phyloP scores from a whole-genome alignment of 805 yeast genomes.

The Spathaspora girioi region DNA sequence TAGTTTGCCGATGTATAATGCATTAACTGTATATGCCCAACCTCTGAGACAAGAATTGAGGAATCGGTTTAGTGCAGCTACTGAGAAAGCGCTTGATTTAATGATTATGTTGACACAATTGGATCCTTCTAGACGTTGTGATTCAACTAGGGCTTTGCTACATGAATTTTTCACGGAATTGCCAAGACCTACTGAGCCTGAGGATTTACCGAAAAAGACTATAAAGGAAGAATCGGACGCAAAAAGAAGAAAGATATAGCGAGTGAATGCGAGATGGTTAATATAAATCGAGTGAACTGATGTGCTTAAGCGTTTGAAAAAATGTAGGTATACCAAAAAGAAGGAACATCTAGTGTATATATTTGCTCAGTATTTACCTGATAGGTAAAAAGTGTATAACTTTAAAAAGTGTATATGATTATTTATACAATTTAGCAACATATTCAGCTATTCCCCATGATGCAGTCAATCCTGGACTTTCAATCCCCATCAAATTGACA shows the following conservation, averaged over 20 bases:
- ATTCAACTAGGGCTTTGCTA: slow-evolving; percentile 58
- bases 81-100: slow-evolving; percentile 75
- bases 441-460: slow-evolving; percentile 79
- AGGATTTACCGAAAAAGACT: slow-evolving; percentile 51
- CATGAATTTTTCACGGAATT: slow-evolving; percentile 67
- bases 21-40: slow-evolving; percentile 72
- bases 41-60: slow-evolving; percentile 79
- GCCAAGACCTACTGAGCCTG: slow-evolving; percentile 74
- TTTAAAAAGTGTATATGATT: too few species aligned
- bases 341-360: too few species aligned
- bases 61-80: slow-evolving; percentile 85
- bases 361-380: too few species aligned
- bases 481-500: slow-evolving; percentile 76
- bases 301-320: too few species aligned
- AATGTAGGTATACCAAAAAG: not conserved
- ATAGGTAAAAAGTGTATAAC: too few species aligned
- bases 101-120: slow-evolving; percentile 68
- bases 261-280: not conserved
- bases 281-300: too few species aligned
- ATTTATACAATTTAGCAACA: slow-evolving; percentile 40
- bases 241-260: slow-evolving; percentile 11
- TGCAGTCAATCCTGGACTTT: slow-evolving; percentile 86
- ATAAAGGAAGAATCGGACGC: slow-evolving; percentile 11
- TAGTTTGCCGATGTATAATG: slow-evolving; percentile 69
- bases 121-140: slow-evolving; percentile 75